phyloP scores from a whole-genome alignment of 2,329 filamentous ascomycete genomes.

The Sphaceloma murrayae region DNA sequence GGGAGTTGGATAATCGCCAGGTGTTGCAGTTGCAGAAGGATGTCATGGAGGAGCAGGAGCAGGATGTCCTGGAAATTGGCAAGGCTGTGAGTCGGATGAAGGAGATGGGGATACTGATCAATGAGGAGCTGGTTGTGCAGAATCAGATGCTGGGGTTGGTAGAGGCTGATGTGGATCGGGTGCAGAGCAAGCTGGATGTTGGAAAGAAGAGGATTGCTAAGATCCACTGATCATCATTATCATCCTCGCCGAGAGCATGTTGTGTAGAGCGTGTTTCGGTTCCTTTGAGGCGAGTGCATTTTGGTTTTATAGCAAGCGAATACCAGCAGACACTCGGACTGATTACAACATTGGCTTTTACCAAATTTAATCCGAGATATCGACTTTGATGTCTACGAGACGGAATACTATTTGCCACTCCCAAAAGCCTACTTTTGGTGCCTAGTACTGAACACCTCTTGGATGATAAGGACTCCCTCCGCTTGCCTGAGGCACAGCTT shows the following conservation, averaged over 20 bases:
- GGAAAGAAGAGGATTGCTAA: constrained; percentile 64
- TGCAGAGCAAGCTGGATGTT: constrained; percentile 60
- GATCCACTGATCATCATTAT: constrained; percentile 45
- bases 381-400: neutral
- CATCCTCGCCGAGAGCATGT: too few relatives aligned
- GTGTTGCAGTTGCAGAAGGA: constrained; percentile 64
- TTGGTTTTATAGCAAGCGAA: constrained; percentile 12
- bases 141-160: constrained; percentile 59
- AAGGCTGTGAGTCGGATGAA: constrained; percentile 63
- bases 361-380: constrained; percentile 12
- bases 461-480: too few relatives aligned
- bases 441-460: too few relatives aligned
- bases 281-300: too few relatives aligned
- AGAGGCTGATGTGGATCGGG: constrained; percentile 55
- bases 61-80: constrained; percentile 58
- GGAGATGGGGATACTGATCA: constrained; percentile 68
- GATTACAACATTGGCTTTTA: too few relatives aligned
- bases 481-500: neutral
- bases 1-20: constrained; percentile 66
- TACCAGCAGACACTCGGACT: too few relatives aligned
- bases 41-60: constrained; percentile 65
- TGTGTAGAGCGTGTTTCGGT: too few relatives aligned
- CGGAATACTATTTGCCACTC: constrained; percentile 6
- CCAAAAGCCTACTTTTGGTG: constrained; percentile 3
- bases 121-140: constrained; percentile 63